Percentiles rank a stretch among this genome's conserved stretches.
These are phyloP conservation scores for Saccharum spontaneum DNA, from an alignment of 176 grass and related monocot genomes.

Conservation along the genomic window DNA sequence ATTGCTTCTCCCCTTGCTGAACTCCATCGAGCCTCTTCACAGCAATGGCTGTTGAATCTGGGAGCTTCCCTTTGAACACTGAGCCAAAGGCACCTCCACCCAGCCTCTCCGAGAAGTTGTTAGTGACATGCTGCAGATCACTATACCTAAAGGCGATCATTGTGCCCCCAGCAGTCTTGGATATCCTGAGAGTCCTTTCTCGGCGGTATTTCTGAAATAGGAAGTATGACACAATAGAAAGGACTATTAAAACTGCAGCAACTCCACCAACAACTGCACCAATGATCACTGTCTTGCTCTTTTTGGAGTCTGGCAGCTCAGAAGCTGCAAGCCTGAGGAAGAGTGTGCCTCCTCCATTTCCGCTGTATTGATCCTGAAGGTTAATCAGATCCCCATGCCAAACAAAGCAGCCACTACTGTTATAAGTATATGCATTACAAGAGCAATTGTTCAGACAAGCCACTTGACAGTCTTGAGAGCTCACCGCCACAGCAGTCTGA, in stretches of 20 bases:
- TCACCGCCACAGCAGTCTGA: slow-evolving; percentile 19
- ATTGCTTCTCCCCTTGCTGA: slow-evolving; percentile 88
- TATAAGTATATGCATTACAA: slow-evolving; percentile 69
- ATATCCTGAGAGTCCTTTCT: slow-evolving; percentile 44
- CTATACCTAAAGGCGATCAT: slow-evolving; percentile 62
- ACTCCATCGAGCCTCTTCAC: slow-evolving; percentile 79
- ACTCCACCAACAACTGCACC: slow-evolving; percentile 45
- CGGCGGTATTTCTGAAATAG: slow-evolving; percentile 43
- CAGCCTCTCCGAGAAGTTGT: slow-evolving; percentile 70
- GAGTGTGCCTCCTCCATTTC: slow-evolving; percentile 47
- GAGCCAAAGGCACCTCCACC: slow-evolving; percentile 74
- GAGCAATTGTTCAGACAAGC: slow-evolving; percentile 67
- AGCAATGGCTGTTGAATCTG: slow-evolving; percentile 62
- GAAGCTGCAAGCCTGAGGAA: slow-evolving; percentile 79
- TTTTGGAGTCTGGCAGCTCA: slow-evolving; percentile 61
- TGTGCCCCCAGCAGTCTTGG: slow-evolving; percentile 49
- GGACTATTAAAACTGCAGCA: slow-evolving; percentile 31
- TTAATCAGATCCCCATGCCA: slow-evolving; percentile 64
- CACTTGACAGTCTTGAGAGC: slow-evolving; percentile 45
- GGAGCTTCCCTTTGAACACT: slow-evolving; percentile 69
- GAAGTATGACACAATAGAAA: slow-evolving; percentile 24
- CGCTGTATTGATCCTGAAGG: slow-evolving; percentile 52
- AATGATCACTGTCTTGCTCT: slow-evolving; percentile 35
- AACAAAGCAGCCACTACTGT: slow-evolving; percentile 54
- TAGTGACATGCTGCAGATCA: slow-evolving; percentile 71